Evolutionary conservation across 768 basidiomycete species (phyloP).

Genomic region (Hericium rajendrae): DNA sequence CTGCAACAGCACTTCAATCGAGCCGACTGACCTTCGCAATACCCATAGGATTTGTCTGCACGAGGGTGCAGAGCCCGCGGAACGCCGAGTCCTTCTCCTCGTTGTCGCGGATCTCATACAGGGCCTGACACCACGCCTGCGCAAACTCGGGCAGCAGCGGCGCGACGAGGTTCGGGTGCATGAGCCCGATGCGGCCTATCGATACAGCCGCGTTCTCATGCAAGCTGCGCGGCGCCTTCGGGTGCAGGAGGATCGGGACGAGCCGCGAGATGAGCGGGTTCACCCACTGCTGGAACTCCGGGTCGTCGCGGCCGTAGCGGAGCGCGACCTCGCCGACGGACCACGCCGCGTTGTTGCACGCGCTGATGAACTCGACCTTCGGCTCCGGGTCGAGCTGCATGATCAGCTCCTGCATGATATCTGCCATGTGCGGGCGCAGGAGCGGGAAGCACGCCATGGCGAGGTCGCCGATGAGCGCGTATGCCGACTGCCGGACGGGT

Average conservation of each 20-base stretch:
- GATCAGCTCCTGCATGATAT: slow-evolving; percentile 85
- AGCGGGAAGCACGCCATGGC: slow-evolving; percentile 92
- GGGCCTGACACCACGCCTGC: slow-evolving; percentile 91
- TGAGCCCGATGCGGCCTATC: slow-evolving; percentile 90
- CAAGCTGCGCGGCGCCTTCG: slow-evolving; percentile 86
- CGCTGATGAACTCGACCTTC: slow-evolving; percentile 88
- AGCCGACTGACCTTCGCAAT: slow-evolving; percentile 71
- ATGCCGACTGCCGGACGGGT: slow-evolving; percentile 90
- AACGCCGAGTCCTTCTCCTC: slow-evolving; percentile 99
- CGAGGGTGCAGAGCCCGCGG: slow-evolving; percentile 91
- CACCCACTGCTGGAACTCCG: slow-evolving; percentile 90
- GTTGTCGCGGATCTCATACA: slow-evolving; percentile 98
- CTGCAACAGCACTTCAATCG: background rate
- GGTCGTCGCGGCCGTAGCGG: slow-evolving; percentile 76
- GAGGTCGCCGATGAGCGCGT: slow-evolving; percentile 96
- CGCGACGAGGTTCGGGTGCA: slow-evolving; percentile 83
- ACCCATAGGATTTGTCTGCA: slow-evolving; percentile 89
- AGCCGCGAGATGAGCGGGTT: slow-evolving; percentile 77
- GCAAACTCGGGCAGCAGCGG: slow-evolving; percentile 87
- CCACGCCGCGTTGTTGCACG: slow-evolving; percentile 99
- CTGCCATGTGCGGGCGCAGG: slow-evolving; percentile 76
- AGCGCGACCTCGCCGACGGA: slow-evolving; percentile 98
- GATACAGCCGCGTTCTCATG: slow-evolving; percentile 99
- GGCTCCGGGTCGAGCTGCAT: slow-evolving; percentile 89
- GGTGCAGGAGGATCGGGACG: slow-evolving; percentile 86